A percentile compares a stretch with the other conserved stretches of the same genome.
These are phyloP conservation scores for Sporothrix dimorphospora DNA, from an alignment of 2,329 filamentous ascomycete genomes.

Conservation along the genomic window DNA sequence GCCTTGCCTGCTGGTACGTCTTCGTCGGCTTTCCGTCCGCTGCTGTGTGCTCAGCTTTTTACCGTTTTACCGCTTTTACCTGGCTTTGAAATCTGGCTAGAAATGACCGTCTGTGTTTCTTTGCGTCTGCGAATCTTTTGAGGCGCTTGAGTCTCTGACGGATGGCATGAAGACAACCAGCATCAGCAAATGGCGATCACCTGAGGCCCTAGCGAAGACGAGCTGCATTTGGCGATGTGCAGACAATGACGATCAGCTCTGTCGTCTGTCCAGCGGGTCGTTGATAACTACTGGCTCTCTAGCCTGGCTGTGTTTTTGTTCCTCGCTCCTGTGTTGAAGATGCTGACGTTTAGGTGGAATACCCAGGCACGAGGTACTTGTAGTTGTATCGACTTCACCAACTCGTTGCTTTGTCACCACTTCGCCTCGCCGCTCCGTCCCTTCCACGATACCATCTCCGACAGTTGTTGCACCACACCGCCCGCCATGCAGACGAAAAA, in stretches of 20 bases:
- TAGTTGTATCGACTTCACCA: not conserved
- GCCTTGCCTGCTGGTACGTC: not conserved
- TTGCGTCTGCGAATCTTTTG: not conserved
- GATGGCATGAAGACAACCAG: not conserved
- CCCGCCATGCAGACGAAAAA: not conserved
- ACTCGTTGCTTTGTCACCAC: not conserved
- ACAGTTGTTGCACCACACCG: constrained; percentile 14
- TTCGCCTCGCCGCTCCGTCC: not conserved
- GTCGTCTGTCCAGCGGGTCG: not conserved
- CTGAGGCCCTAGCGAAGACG: not conserved
- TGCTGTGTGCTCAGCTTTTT: not conserved
- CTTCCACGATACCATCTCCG: constrained; percentile 8
- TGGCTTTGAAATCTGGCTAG: not conserved
- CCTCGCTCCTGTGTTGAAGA: not conserved
- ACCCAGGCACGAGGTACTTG: not conserved
- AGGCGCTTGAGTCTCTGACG: not conserved
- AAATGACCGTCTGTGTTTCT: not conserved
- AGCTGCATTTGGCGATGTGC: constrained; percentile 7
- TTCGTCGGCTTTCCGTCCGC: not conserved
- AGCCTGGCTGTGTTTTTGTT: not conserved
- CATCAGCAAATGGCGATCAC: constrained; percentile 9
- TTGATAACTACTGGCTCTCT: not conserved
- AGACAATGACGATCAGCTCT: constrained; percentile 13
- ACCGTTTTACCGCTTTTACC: not conserved
- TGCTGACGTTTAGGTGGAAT: not conserved